Evolutionary conservation across 441 rosid species (phyloP), one percentile per base, ranked within the genome.

Genomic region (Daphne laureola): DNA sequence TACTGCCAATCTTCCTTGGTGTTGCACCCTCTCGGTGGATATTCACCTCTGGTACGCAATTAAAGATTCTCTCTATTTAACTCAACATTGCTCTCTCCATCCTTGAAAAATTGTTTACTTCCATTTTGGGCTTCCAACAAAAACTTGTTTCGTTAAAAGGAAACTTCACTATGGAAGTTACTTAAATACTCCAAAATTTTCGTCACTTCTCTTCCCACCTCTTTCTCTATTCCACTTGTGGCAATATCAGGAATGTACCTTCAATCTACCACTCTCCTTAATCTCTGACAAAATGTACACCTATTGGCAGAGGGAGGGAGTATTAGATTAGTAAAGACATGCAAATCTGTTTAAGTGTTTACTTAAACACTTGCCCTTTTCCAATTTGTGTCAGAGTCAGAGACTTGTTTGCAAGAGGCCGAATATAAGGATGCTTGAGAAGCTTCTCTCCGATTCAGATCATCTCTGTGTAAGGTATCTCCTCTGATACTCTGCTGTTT

Each of bases 341-440:
- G 52, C 55, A 13, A 48, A 17, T 53, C 46, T 40, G 51, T 61
- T 66, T 46, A 63, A 1, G 17, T 31, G 11, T 7, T 31, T 11
- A 5, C 38, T 5, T 31, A 5, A 3, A 3, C 35, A n/a, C 35
- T 27, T 31, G 11, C 38, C 38, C 51, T 70, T 52, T 15, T 26
- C 57, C 48, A 40, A 42, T 41, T 57, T 57, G 45, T 21, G 38
- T 14, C 78, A 84, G 91, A 71, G 54, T 14, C 78, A 84, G 91
- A 71, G 54, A 59, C 67, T 43, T 64, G 68, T 36, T 53, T 64
- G 67, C 58, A 73, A 62, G 55, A 68, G 59, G 27, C 51, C 72
- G 40, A 82, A 79, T n/a, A 55, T 76, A 53, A 66, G 63, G 56
- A 53, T 54, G 64, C 59, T 84, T 66, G 59, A 51, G 35, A 61